Evolutionary conservation across 2,329 filamentous ascomycete genomes (phyloP), one percentile per base, ranked within the genome.

Genomic region (Gremmenia infestans): DNA sequence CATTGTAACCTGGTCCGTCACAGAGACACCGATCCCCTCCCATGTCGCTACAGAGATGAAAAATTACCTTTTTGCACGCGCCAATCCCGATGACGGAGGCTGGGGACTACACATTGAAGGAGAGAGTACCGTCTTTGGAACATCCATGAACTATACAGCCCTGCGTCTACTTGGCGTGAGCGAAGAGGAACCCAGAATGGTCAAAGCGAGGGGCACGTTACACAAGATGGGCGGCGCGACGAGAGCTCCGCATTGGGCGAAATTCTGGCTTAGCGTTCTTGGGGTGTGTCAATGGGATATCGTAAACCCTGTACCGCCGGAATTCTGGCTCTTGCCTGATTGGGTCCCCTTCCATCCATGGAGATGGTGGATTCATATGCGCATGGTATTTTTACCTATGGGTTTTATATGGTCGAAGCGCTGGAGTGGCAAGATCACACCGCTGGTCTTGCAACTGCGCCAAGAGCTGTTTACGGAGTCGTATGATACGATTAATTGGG

Each of bases 361-460:
- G 91, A 79, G 91, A 63, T 97, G 93, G 92, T 97, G 92, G 93
- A 89, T 97, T 66, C 94, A 99, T 67, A 97, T 97, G 72, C 90
- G 94, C n/a, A 85, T 89, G 72, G 92, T 99, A n/a, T 96, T 93
- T 67, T 71, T 96, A 49, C 88, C 92, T 5, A 97, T 97, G 91
- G 85, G 88, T 0, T 97, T 88, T 68, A 72, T 97, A 43, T 96
- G 88, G 76, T 96, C 91, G 0, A 91, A 88, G 75, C 80, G 80
- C 60, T 97, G 90, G 85, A 81, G 79, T 28, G 88, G 87, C 62
- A 88, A 90, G 15, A 79, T 88, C 63, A 93, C 89, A 42, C 82
- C 87, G 4, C 71, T 96, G 2, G 89, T 88, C 51, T 81, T 81
- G 22, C 81, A 83, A 54, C 72, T 99, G 42, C 85, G 87, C 22